Conservation (phyloP, 2,329 filamentous ascomycete species). For the Rhynchosporium graminicola region DNA sequence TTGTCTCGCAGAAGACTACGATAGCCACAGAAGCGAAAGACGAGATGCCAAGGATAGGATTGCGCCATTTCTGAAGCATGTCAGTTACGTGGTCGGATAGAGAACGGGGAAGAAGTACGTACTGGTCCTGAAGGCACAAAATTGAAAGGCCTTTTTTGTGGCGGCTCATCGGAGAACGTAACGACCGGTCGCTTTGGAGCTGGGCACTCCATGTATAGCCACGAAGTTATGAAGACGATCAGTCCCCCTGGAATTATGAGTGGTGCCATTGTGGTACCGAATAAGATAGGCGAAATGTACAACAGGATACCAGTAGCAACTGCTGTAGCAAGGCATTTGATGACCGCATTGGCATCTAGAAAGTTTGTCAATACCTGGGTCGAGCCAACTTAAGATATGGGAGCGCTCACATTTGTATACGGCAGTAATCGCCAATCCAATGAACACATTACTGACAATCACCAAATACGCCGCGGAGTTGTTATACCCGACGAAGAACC, state of each 20-base stretch:
- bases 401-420: constrained; percentile 41
- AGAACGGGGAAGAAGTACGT: not conserved
- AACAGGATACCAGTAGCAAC: constrained; percentile 40
- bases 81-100: not conserved
- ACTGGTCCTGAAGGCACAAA: constrained; percentile 4
- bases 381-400: too few species aligned
- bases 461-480: constrained; percentile 40
- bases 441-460: constrained; percentile 41
- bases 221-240: constrained; percentile 40
- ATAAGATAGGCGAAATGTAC: constrained; percentile 40
- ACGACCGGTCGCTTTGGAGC: constrained; percentile 31
- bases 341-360: constrained; percentile 41
- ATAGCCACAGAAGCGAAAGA: constrained; percentile 12
- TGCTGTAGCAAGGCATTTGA: constrained; percentile 42
- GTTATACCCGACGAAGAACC: constrained; percentile 27
- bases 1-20: constrained; percentile 12
- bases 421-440: constrained; percentile 42
- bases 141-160: not conserved
- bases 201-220: constrained; percentile 40
- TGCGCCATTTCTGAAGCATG: not conserved
- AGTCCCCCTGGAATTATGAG: constrained; percentile 39
- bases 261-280: constrained; percentile 37
- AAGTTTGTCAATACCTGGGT: too few species aligned
- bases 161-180: constrained; percentile 18
- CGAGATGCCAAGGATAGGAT: constrained; percentile 10